These are phyloP conservation scores for Nemania serpens DNA, from an alignment of 2,329 filamentous ascomycete genomes.

Conservation along the genomic window DNA sequence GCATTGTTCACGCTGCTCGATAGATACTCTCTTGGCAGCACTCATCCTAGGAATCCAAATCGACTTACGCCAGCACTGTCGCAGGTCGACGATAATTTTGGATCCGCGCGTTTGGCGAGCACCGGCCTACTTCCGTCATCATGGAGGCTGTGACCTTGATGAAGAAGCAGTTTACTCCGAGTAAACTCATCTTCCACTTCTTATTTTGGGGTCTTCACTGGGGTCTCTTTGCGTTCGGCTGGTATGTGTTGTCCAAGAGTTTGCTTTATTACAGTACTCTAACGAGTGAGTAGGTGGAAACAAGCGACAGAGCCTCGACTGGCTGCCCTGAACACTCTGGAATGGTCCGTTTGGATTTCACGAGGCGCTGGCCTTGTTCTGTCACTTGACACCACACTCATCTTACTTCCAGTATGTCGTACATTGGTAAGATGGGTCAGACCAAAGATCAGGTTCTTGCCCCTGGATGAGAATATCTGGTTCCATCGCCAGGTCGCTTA, in stretches of 20 bases:
- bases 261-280: slow-evolving; percentile 6
- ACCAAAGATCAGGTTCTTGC: slow-evolving; percentile 85
- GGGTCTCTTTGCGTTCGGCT: slow-evolving; percentile 81
- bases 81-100: slow-evolving; percentile 59
- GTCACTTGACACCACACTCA: slow-evolving; percentile 82
- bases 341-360: slow-evolving; percentile 94
- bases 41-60: slow-evolving; percentile 29
- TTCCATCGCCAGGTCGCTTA: slow-evolving; percentile 97
- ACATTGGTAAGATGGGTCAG: slow-evolving; percentile 84
- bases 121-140: slow-evolving; percentile 43
- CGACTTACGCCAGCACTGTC: slow-evolving; percentile 47
- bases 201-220: slow-evolving; percentile 82
- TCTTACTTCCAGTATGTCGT: slow-evolving; percentile 92
- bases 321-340: slow-evolving; percentile 77
- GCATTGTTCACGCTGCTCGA: slow-evolving; percentile 25
- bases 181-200: slow-evolving; percentile 78
- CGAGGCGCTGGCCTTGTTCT: slow-evolving; percentile 88
- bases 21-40: slow-evolving; percentile 27
- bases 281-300: slow-evolving; percentile 66
- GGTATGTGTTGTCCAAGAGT: slow-evolving; percentile 58
- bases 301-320: slow-evolving; percentile 72
- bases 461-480: slow-evolving; percentile 96
- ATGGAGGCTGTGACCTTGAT: slow-evolving; percentile 48
- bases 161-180: slow-evolving; percentile 68
- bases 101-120: slow-evolving; percentile 39